Percentiles rank a stretch among this genome's conserved stretches.
These are phyloP conservation scores for Paraphoma sp. DNA, from an alignment of 2,329 filamentous ascomycete species.

Conservation along the genomic window DNA sequence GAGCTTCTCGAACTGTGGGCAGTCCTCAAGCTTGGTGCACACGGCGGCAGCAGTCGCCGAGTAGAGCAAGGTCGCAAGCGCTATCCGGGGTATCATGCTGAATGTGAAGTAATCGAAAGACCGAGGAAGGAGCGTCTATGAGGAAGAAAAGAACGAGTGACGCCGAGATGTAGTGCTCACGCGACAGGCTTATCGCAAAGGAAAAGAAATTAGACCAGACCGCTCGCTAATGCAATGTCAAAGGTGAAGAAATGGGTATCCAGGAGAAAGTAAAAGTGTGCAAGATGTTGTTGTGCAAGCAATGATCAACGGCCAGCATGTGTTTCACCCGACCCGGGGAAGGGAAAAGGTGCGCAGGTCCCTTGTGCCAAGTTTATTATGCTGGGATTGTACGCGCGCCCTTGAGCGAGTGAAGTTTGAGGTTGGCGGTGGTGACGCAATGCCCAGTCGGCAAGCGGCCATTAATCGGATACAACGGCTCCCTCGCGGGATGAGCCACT, in stretches of 20 bases:
- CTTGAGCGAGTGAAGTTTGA: slow-evolving; percentile 7
- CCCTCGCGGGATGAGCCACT: neutral
- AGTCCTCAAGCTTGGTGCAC: slow-evolving; percentile 36
- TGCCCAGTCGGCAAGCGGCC: slow-evolving; percentile 15
- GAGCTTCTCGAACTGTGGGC: slow-evolving; percentile 28
- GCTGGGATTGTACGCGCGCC: slow-evolving; percentile 2
- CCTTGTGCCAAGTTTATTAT: slow-evolving; percentile 12
- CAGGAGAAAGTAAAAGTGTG: neutral
- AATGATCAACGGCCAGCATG: neutral
- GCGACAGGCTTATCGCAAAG: slow-evolving; percentile 5
- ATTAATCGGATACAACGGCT: slow-evolving; percentile 15
- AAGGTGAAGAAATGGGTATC: slow-evolving; percentile 1
- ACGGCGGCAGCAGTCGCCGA: slow-evolving; percentile 24
- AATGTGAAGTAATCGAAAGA: neutral
- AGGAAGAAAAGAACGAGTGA: neutral
- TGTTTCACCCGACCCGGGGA: slow-evolving; percentile 1
- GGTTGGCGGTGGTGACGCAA: slow-evolving; percentile 16
- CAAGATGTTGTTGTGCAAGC: neutral
- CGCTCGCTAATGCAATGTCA: slow-evolving; percentile 3
- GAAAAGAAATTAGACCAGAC: neutral
- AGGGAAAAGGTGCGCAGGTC: slow-evolving; percentile 15
- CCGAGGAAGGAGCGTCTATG: slow-evolving; percentile 5
- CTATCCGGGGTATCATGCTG: slow-evolving; percentile 27
- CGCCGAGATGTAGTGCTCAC: neutral
- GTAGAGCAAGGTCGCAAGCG: slow-evolving; percentile 24